Evolutionary conservation across 2,329 filamentous ascomycete genomes (phyloP), one percentile per base, ranked within the genome.

Genomic region (Fusarium penzigii): DNA sequence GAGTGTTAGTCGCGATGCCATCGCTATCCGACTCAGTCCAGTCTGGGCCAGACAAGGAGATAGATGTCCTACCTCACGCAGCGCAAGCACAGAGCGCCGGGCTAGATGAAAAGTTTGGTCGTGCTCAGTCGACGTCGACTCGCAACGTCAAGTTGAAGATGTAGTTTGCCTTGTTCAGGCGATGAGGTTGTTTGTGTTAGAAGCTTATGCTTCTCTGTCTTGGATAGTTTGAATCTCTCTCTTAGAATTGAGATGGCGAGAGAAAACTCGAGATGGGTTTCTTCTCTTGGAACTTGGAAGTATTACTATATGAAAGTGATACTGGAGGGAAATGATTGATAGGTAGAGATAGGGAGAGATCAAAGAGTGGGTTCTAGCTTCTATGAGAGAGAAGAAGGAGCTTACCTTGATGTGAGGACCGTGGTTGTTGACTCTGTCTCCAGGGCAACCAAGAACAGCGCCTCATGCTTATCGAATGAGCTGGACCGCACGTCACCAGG

Each of bases 61-160:
- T 11, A 48, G 3, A 3, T 29, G 36, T 20, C 76, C 63, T 72
- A 91, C 88, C 87, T 92, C 87, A 86, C 87, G 86, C 87, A 90
- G 85, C 82, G 85, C 86, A 88, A 89, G 86, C 86, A 75, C 85
- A 86, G 84, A 81, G 82, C 84, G 87, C 87, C 87, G 87, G 88
- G 87, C 86, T 80, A 76, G 65, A 68, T 60, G 58, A 69, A 65
- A 62, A 54, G 66, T 68, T 65, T 66, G 57, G 69, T 77, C 67
- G 75, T 75, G 67, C 73, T 79, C 79, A 82, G 77, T 76, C 73
- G 72, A 67, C 58, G 67, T 66, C 66, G 76, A 75, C 72, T 72
- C 72, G 32, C 32, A 65, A 62, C 62, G 61, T 54, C 54, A 58
- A 48, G 51, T 42, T 45, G 51, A 48, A 51, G 44, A 48, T 52